Evolutionary conservation across 352 stramenopile species (phyloP), one percentile per base, ranked within the genome.

Genomic region (Phytophthora melonis): DNA sequence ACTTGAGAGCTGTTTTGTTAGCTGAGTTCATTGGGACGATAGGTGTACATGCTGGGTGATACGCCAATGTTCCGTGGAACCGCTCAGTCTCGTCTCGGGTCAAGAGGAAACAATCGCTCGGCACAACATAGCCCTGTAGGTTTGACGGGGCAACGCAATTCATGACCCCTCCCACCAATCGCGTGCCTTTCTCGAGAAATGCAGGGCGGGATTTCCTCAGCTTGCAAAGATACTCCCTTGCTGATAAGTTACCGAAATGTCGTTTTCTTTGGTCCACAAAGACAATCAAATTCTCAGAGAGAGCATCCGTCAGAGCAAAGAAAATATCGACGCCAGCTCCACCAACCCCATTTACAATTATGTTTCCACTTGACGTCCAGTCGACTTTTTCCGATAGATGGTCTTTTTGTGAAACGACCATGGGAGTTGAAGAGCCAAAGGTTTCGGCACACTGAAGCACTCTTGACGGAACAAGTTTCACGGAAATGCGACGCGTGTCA

Each of bases 1-100:
- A 74, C 30, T 74, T 70, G 19, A 77, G 58, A 13, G 72, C 72
- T 3, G 63, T 70, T 70, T 74, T 76, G 52, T 52, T 66, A 23
- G 63, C 63, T 50, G 72, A 77, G 47, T 79, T 77, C 53, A 79
- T 68, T 16, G 60, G 76, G 45, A 79, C 53, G 36, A 77, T 52
- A 69, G 63, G 68, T 43, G 68, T 71, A 68, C 68, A 74, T 43
- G 72, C 72, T 63, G 72, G 63, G 69, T 79, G 72, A 67, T 77
- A 79, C 43, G 63, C 62, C 68, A 79, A 70, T 8, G 72, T 74
- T 9, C 58, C 68, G 66, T 77, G 63, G 18, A 79, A 72, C 58
- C 68, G 67, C 63, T 77, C 57, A 57, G 45, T 70, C 58, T 74
- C 63, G 25, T 34, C 19, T 70, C 54, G 67, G 63, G 52, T 79